phyloP scores from a whole-genome alignment of 495 filamentous ascomycete species.

The Parmelia sp. region DNA sequence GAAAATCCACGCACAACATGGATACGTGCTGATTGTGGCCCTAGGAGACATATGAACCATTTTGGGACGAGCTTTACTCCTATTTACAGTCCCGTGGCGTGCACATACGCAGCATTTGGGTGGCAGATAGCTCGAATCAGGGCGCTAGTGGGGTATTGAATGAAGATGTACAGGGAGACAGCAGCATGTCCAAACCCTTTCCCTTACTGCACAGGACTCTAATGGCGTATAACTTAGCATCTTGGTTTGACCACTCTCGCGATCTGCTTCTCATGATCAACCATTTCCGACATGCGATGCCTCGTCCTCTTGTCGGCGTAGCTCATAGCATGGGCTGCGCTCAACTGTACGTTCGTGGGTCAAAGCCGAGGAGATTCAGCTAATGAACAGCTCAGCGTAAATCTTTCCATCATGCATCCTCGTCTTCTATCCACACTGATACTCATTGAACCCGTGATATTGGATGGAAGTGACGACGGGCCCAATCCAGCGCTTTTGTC shows the following conservation, averaged over 20 bases:
- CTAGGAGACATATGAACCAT: conserved; percentile 67
- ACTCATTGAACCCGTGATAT: conserved; percentile 43
- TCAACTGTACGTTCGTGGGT: conserved; percentile 43
- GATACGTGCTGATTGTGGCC: neutral
- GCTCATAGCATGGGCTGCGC: conserved; percentile 69
- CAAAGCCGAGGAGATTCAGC: conserved; percentile 49
- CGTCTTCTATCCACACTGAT: conserved; percentile 40
- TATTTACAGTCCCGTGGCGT: conserved; percentile 39
- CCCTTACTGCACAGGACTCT: too few relatives aligned
- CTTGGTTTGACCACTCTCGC: conserved; percentile 70
- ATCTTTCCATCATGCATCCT: conserved; percentile 38
- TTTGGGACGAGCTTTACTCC: conserved; percentile 60
- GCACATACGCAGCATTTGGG: conserved; percentile 63
- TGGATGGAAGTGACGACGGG: conserved; percentile 4
- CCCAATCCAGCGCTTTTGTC: neutral
- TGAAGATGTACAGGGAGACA: conserved; percentile 55
- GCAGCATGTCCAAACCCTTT: conserved; percentile 41
- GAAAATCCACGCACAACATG: too few relatives aligned
- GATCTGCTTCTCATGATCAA: conserved; percentile 77
- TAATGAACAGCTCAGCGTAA: conserved; percentile 35
- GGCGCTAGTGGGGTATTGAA: conserved; percentile 63
- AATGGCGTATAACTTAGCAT: too few relatives aligned
- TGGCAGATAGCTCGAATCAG: conserved; percentile 62
- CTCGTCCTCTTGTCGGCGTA: conserved; percentile 66
- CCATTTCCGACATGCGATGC: conserved; percentile 62